phyloP scores from a whole-genome alignment of 179 eudicot species.

The Spinacia oleracea region DNA sequence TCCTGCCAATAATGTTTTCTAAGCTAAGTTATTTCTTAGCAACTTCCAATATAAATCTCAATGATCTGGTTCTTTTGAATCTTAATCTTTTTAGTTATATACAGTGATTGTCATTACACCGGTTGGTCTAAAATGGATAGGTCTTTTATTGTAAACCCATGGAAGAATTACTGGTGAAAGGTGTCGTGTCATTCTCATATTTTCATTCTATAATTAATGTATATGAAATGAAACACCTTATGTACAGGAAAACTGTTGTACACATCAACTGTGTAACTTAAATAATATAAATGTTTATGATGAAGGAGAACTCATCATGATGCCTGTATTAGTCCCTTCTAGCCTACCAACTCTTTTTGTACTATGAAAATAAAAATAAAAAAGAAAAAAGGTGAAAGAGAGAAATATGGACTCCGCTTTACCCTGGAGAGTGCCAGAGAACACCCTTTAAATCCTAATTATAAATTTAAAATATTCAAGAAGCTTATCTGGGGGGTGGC shows the following conservation, averaged over 20 bases:
- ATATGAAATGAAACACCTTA: too few relatives aligned
- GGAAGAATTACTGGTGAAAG: not conserved
- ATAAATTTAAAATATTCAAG: not conserved
- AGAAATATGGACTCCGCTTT: not conserved
- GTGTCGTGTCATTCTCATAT: not conserved
- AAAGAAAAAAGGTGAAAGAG: not conserved
- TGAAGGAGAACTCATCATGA: not conserved
- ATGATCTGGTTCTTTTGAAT: not conserved
- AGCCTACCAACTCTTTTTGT: not conserved
- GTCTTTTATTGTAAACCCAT: not conserved
- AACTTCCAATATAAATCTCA: not conserved
- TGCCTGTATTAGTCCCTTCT: not conserved
- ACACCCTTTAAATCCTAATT: not conserved
- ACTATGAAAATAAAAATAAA: not conserved
- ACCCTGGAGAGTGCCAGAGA: not conserved
- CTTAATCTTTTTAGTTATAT: not conserved
- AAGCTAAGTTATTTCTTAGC: too few relatives aligned
- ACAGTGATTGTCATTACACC: not conserved
- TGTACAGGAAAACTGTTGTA: not conserved
- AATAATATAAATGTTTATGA: not conserved
- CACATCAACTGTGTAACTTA: not conserved
- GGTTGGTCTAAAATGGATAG: not conserved
- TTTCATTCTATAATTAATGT: not conserved
- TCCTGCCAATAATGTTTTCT: too few relatives aligned
- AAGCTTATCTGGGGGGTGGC: too few relatives aligned